phyloP scores from a whole-genome alignment of 1,284 basidiomycete species.

The Papiliotrema fonsecae region DNA sequence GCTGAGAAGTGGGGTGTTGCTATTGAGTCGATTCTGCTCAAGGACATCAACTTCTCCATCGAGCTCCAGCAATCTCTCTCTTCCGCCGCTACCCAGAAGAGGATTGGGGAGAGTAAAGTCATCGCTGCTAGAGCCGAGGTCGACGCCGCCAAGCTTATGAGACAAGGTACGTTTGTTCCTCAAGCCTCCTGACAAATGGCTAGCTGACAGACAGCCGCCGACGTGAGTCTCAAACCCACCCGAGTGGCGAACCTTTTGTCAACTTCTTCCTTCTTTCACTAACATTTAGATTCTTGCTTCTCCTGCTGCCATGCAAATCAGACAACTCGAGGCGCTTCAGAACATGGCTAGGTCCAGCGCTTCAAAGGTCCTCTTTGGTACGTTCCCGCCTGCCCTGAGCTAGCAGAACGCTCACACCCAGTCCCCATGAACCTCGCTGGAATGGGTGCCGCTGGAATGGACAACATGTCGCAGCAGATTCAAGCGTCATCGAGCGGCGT shows the following conservation, averaged over 20 bases:
- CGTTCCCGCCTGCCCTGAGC: constrained; percentile 3
- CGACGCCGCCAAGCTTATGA: constrained; percentile 88
- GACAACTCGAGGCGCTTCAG: constrained; percentile 84
- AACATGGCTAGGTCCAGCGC: constrained; percentile 58
- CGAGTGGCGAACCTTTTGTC: neutral
- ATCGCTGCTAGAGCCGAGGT: constrained; percentile 96
- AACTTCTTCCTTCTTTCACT: neutral
- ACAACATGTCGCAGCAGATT: constrained; percentile 35
- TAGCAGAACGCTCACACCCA: neutral
- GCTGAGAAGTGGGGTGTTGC: constrained; percentile 81
- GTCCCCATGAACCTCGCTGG: constrained; percentile 47
- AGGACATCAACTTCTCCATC: constrained; percentile 75
- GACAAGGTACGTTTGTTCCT: constrained; percentile 53
- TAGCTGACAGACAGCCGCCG: constrained; percentile 25
- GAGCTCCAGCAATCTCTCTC: constrained; percentile 90
- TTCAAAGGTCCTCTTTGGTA: constrained; percentile 81
- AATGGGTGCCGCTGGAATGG: constrained; percentile 42
- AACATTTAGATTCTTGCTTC: constrained; percentile 73
- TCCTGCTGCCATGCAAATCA: constrained; percentile 94
- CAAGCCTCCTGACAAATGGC: neutral
- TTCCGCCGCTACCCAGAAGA: constrained; percentile 82
- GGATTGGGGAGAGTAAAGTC: constrained; percentile 87
- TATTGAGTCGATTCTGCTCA: constrained; percentile 81
- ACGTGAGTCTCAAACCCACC: constrained; percentile 20
- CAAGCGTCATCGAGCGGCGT: constrained; percentile 23